Evolutionary conservation across 768 basidiomycete species (phyloP).

Genomic region (Leccinum broughii): DNA sequence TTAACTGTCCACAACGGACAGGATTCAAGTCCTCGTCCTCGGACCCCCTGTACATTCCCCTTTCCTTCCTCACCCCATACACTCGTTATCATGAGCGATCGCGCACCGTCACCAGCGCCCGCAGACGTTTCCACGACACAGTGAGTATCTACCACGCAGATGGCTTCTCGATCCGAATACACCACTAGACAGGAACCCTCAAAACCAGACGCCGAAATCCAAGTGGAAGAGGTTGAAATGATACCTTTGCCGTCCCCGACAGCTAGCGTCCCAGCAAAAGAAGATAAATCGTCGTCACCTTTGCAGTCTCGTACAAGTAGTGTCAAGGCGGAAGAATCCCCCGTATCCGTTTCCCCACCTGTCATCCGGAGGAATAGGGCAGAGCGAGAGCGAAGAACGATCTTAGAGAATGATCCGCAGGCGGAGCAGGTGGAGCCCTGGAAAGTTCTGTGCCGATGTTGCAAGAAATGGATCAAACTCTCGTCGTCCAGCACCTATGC

Average conservation of each 20-base stretch:
- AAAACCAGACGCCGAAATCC: neutral
- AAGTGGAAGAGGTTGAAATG: neutral
- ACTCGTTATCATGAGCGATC: conserved; percentile 35
- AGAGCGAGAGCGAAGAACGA: conserved; percentile 48
- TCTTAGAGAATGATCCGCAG: conserved; percentile 54
- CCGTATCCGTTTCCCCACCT: neutral
- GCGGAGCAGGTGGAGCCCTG: conserved; percentile 50
- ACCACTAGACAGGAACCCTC: conserved; percentile 17
- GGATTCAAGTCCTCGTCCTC: conserved; percentile 16
- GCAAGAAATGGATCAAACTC: conserved; percentile 64
- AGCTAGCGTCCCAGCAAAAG: neutral
- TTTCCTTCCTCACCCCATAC: conserved; percentile 21
- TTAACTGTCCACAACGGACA: conserved; percentile 3
- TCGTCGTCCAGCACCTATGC: conserved; percentile 41
- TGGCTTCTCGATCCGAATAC: conserved; percentile 5
- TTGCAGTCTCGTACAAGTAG: neutral
- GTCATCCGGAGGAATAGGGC: neutral
- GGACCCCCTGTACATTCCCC: conserved; percentile 9
- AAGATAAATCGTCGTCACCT: neutral
- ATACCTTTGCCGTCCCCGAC: neutral
- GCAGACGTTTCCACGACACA: conserved; percentile 1
- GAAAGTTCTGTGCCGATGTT: conserved; percentile 58
- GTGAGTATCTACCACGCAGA: conserved; percentile 14
- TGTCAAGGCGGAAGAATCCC: neutral
- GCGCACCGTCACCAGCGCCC: conserved; percentile 3